Evolutionary conservation across 352 stramenopile species (phyloP), one percentile per base, ranked within the genome.

Genomic region (Thraustotheca clavata): DNA sequence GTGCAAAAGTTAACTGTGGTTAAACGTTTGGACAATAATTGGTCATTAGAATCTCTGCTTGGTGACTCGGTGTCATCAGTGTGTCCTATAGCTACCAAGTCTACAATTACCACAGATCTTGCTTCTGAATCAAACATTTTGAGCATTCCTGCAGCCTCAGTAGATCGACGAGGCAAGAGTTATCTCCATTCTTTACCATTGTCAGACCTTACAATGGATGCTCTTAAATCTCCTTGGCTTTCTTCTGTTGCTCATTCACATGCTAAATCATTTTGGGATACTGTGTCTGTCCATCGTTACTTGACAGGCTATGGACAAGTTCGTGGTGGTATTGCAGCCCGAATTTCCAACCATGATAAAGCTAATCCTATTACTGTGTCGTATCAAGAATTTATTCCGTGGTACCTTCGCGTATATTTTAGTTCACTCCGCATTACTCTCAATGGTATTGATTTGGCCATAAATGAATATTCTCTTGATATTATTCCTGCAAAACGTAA

Each of bases 381-480:
- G 11, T 91, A 93, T 63, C 69, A 86, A 65, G 82, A 91, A 60
- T 66, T 83, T n/a, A 72, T 88, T 20, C 80, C 84, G n/a, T 93
- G 82, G 82, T 93, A 80, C 61, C 68, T 93, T 20, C 79, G 82
- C 6, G 43, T 91, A 24, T 93, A 89, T 67, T 89, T 88, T 66
- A 77, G 82, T 71, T 84, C 84, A 5, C 81, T 91, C 55, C 69
- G 76, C 32, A 47, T 55, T 3, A 60, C 62, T 3, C 31, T 68
- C 9, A 69, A 69, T 16, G 29, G 46, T 20, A 4, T n/a, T 4
- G 7, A 32, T 18, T 31, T 68, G 18, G 31, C 46, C 29, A 22
- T 2, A 33, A 47, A 57, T 31, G 52, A 76, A 34, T 38, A 62
- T 48, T 1, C 48, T 0, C 76, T 88, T 35, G 43, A 73, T 52